A percentile compares a stretch with the other conserved stretches of the same genome.
Conservation (phyloP, 306 rosid species). For the Hippophae tibetana region DNA sequence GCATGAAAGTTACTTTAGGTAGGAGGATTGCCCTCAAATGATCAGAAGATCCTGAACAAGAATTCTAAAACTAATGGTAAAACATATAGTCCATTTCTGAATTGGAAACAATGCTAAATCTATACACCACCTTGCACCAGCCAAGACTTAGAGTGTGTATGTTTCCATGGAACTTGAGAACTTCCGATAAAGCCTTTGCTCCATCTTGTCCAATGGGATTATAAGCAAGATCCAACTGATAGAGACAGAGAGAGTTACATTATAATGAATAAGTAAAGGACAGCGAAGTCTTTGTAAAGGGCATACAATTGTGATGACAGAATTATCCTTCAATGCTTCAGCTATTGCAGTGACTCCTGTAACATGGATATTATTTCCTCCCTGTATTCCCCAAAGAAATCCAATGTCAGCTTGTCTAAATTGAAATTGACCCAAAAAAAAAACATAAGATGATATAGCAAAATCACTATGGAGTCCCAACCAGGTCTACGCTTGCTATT, state of each 20-base stretch:
- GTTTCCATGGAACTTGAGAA: constrained; percentile 83
- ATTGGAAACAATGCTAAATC: background rate
- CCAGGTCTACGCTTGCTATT: constrained; percentile 72
- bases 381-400: constrained; percentile 36
- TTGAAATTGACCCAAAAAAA: background rate
- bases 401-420: background rate
- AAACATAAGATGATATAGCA: background rate
- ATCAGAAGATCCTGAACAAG: background rate
- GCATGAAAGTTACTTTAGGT: too few species aligned
- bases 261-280: constrained; percentile 7
- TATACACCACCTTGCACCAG: constrained; percentile 84
- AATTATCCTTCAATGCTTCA: constrained; percentile 76
- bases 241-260: constrained; percentile 14
- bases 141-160: constrained; percentile 85
- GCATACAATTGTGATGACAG: constrained; percentile 67
- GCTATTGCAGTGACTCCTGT: constrained; percentile 60
- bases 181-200: constrained; percentile 80
- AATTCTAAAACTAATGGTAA: background rate
- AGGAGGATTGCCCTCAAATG: constrained; percentile 1
- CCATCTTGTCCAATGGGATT: constrained; percentile 98
- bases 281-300: constrained; percentile 1
- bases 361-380: constrained; percentile 80
- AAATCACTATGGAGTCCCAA: constrained; percentile 21
- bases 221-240: constrained; percentile 84
- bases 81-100: too few species aligned